Percentiles rank a stretch among this genome's conserved stretches.
phyloP scores from a whole-genome alignment of 179 eudicot species.

The Nepenthes alata region DNA sequence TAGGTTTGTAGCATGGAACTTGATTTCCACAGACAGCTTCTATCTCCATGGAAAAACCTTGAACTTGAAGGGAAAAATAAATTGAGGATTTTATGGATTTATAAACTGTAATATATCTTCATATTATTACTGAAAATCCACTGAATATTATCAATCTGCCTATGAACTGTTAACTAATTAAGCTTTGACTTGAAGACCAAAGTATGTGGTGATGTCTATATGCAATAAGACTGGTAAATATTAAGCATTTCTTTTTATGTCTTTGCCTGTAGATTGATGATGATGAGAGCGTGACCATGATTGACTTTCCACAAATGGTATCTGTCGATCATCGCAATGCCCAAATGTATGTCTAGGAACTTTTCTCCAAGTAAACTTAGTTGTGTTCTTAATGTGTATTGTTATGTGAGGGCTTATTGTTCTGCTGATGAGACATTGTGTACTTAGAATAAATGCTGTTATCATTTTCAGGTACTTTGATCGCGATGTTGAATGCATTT shows the following conservation, averaged over 20 bases:
- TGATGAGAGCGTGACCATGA: conserved; percentile 81
- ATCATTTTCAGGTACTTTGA: conserved; percentile 69
- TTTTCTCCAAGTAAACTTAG: background rate
- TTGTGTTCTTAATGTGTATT: background rate
- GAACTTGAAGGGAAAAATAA: too few relatives aligned
- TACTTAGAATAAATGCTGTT: background rate
- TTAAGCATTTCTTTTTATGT: background rate
- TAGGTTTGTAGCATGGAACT: too few relatives aligned
- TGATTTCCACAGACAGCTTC: too few relatives aligned
- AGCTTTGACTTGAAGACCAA: too few relatives aligned
- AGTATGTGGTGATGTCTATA: too few relatives aligned
- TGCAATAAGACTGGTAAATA: too few relatives aligned
- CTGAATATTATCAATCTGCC: too few relatives aligned
- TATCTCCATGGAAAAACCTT: too few relatives aligned
- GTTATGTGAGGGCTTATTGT: background rate
- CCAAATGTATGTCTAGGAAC: conserved; percentile 48
- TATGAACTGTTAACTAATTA: too few relatives aligned
- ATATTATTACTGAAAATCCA: too few relatives aligned
- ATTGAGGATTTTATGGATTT: too few relatives aligned
- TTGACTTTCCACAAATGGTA: conserved; percentile 98
- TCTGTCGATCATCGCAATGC: conserved; percentile 89
- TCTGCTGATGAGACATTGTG: background rate
- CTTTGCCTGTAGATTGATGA: conserved; percentile 60
- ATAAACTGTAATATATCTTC: too few relatives aligned
- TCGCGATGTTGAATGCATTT: conserved; percentile 95